Evolutionary conservation across 2,329 filamentous ascomycete species (phyloP), one percentile per base, ranked within the genome.

Genomic region (Aspergillus pseudoglaucus): DNA sequence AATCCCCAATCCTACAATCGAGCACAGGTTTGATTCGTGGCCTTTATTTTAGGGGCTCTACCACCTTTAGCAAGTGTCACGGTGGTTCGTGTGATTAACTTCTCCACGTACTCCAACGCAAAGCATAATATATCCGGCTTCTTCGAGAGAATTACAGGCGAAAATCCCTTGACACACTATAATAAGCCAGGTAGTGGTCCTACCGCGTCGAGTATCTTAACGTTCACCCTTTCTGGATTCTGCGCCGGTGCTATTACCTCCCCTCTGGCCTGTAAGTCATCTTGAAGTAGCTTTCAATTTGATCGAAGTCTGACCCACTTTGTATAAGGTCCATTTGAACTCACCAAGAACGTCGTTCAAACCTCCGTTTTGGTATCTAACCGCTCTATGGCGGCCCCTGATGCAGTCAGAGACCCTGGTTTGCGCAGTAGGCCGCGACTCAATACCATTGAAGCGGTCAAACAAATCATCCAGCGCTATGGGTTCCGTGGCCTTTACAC

Each of bases 281-380:
- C 20, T 37, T 42, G 15, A 39, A 3, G 22, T 20, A n/a, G 9
- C n/a, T 6, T 18, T n/a, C 17, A 14, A 17, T 18, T 37, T 10
- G 14, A 8, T 37, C 3, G 12, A 12, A 37, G 17, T 37, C 33
- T 37, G 33, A 37, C 33, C n/a, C 6, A 30, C 8, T 12, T 30
- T 39, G 3, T 44, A 42, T 40, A 25, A 73, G 72, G 72, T 49
- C 72, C 72, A 1, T 72, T 75, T 45, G 72, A 75, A 59, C 57
- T 74, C 30, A 68, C 72, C 44, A 75, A 75, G 55, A 75, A 75
- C 48, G 72, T 74, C 4, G 70, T 74, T 14, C 72, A 75, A 54
- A 73, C 72, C 7, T 75, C 72, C 1, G 72, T 75, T 30, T 57
- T 75, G 42, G 69, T 75, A 51, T 66, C 70, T 7, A 66, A 71